Evolutionary conservation across 352 stramenopile species (phyloP), one percentile per base, ranked within the genome.

Genomic region (Halophytophthora polymorphica): DNA sequence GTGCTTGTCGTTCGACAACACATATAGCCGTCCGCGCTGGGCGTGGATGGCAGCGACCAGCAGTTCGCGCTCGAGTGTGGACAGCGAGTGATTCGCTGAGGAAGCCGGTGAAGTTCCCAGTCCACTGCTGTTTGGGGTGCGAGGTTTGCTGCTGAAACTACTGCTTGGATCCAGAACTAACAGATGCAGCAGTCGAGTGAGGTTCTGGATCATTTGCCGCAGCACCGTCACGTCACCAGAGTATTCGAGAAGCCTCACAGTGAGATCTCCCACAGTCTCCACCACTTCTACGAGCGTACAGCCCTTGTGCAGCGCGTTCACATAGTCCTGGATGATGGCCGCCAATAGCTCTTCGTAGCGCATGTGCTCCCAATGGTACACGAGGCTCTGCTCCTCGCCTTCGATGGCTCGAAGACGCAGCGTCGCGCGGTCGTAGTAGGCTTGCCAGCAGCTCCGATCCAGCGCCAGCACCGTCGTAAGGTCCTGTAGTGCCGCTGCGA

Each of bases 381-480:
- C 70, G 13, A 86, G 60, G 41, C 62, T 76, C 19, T 71, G 67
- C 28, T 86, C 75, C 14, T 86, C 73, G 3, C 81, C 74, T 40
- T 92, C 81, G 39, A 92, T 71, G 0, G 74, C 70, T 6, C 73
- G 65, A 17, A 90, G 71, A 12, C 81, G 78, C 22, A 92, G 66
- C 31, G 74, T 83, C 5, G 75, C 81, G 18, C 81, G 76, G 50
- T 92, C 81, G 50, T 90, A 92, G 47, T 86, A 86, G n/a, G 81
- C 81, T 14, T 77, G 75, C 81, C 81, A 92, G 58, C 80, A 88
- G 29, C 63, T 63, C n/a, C 74, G 67, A 35, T 92, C 81, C 12
- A 79, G 61, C 0, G 66, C 50, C 10, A 90, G 41, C 8, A 77
- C 78, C 1, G 74, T 74, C 13, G 81, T 83, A 15, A 90, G 53